Percentiles rank a stretch among this genome's conserved stretches.
These are phyloP conservation scores for Blastomyces percursus DNA, from an alignment of 2,329 filamentous ascomycete species.

Conservation along the genomic window DNA sequence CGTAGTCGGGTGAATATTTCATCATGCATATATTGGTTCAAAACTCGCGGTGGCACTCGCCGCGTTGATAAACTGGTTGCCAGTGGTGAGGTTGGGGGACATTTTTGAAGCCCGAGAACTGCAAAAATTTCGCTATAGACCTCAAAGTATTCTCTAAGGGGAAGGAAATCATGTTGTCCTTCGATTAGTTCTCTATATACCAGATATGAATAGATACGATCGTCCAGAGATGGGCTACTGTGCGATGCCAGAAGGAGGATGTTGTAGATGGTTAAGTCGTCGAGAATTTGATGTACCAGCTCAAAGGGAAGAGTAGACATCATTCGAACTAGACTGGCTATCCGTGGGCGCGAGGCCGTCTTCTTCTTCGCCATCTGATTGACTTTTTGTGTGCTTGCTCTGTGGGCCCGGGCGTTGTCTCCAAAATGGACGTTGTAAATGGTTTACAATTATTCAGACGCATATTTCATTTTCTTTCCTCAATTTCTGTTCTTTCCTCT, in stretches of 20 bases:
- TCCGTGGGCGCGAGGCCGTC: not conserved
- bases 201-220: not conserved
- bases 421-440: not conserved
- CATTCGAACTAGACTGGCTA: not conserved
- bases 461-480: too few species aligned
- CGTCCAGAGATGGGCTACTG: not conserved
- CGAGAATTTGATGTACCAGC: conserved; percentile 16
- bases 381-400: not conserved
- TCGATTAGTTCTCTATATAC: not conserved
- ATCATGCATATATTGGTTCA: not conserved
- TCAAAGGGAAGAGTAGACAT: conserved; percentile 12
- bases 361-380: not conserved
- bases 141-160: not conserved
- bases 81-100: not conserved
- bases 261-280: conserved; percentile 12
- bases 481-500: too few species aligned
- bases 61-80: not conserved
- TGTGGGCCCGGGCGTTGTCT: not conserved
- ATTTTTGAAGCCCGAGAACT: not conserved
- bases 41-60: not conserved
- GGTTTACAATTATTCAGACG: too few species aligned
- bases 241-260: not conserved
- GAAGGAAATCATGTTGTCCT: not conserved
- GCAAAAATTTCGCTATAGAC: not conserved
- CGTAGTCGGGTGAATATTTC: not conserved